Evolutionary conservation across 164 flowering plant genomes (phyloP).

Genomic region (Liriodendron chinense): DNA sequence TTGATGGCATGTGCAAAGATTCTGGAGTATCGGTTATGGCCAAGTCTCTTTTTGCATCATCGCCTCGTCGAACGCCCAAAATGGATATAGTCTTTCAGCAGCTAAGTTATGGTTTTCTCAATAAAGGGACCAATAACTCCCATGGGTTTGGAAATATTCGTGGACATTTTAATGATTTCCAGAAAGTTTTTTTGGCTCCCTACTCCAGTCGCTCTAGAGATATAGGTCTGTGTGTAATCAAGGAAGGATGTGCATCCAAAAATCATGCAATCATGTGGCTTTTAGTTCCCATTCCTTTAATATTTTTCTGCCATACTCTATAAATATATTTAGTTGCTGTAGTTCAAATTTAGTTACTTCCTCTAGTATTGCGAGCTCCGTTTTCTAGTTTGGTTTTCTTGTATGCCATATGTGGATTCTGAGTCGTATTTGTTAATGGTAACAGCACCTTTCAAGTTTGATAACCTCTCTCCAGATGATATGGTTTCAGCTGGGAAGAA

Average conservation of each 20-base stretch:
- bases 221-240: constrained; percentile 58
- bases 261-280: background rate
- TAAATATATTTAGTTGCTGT: background rate
- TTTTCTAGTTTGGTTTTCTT: background rate
- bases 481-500: constrained; percentile 50
- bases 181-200: constrained; percentile 35
- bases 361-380: background rate
- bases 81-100: constrained; percentile 37
- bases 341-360: background rate
- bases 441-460: constrained; percentile 80
- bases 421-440: background rate
- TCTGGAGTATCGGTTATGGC: constrained; percentile 85
- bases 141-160: constrained; percentile 40
- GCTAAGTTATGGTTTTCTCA: constrained; percentile 39
- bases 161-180: constrained; percentile 43
- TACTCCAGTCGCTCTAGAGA: constrained; percentile 26
- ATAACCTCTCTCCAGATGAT: constrained; percentile 79
- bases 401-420: constrained; percentile 5
- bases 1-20: constrained; percentile 56
- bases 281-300: background rate
- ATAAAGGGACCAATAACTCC: constrained; percentile 32
- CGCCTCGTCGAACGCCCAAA: constrained; percentile 48
- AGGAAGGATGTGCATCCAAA: background rate
- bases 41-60: constrained; percentile 81
- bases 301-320: background rate